A percentile compares a stretch with the other conserved stretches of the same genome.
phyloP scores from a whole-genome alignment of 495 filamentous ascomycete species.

The Physcia stellaris region DNA sequence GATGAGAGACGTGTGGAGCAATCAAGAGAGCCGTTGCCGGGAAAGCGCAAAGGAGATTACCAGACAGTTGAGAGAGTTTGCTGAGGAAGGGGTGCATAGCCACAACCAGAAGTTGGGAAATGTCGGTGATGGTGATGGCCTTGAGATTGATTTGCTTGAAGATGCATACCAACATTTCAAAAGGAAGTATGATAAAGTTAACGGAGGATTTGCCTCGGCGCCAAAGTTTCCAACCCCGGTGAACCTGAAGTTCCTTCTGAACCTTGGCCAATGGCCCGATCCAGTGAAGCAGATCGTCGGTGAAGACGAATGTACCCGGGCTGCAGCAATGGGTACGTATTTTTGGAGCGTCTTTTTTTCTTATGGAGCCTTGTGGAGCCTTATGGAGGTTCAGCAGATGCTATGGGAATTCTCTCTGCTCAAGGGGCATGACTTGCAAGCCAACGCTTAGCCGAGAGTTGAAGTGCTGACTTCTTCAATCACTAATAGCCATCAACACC shows the following conservation, averaged over 20 bases:
- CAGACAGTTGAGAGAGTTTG: conserved; percentile 67
- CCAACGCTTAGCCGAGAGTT: too few relatives aligned
- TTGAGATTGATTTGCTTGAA: conserved; percentile 85
- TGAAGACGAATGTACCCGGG: conserved; percentile 58
- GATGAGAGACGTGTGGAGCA: conserved; percentile 66
- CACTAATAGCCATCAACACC: conserved; percentile 62
- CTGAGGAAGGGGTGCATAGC: conserved; percentile 61
- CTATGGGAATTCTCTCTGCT: too few relatives aligned
- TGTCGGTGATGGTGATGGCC: conserved; percentile 43
- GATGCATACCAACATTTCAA: conserved; percentile 74
- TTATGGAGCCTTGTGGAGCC: too few relatives aligned
- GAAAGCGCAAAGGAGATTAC: conserved; percentile 73
- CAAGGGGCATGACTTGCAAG: too few relatives aligned
- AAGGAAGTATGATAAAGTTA: conserved; percentile 59
- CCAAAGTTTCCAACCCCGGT: conserved; percentile 89
- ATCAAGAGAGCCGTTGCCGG: conserved; percentile 67
- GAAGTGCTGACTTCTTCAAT: too few relatives aligned
- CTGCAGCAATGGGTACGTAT: conserved; percentile 75
- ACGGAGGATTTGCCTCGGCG: conserved; percentile 60
- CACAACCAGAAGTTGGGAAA: conserved; percentile 31
- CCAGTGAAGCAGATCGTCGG: conserved; percentile 79
- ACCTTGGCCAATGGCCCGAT: conserved; percentile 55
- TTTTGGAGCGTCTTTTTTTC: too few relatives aligned
- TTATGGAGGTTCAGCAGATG: too few relatives aligned
- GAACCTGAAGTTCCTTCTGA: conserved; percentile 71